Conservation (phyloP, 1,139 yeast genomes). For the Yamadazyma sp. region DNA sequence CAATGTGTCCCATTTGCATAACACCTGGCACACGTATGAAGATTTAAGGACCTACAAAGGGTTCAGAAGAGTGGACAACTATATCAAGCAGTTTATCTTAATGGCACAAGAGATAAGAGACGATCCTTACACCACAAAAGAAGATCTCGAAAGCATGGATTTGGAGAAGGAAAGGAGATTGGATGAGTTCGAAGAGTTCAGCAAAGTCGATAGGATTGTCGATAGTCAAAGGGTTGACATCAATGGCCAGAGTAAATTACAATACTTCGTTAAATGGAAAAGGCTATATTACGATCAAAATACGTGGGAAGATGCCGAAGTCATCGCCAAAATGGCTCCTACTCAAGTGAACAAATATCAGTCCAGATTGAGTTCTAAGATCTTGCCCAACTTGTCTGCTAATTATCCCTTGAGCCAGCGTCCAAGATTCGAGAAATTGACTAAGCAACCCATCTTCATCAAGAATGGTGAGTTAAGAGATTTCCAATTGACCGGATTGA, state of each 20-base stretch:
- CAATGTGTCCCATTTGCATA: constrained; percentile 85
- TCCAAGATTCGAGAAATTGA: constrained; percentile 86
- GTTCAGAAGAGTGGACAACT: constrained; percentile 83
- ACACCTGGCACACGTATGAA: constrained; percentile 85
- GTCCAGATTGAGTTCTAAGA: constrained; percentile 76
- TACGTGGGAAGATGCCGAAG: constrained; percentile 94
- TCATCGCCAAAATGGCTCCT: constrained; percentile 82
- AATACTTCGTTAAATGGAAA: constrained; percentile 91
- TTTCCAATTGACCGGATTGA: constrained; percentile 95
- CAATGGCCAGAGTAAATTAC: constrained; percentile 65
- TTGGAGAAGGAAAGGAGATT: constrained; percentile 81
- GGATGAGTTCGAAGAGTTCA: constrained; percentile 82
- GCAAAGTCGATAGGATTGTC: constrained; percentile 85
- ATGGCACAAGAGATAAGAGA: constrained; percentile 72
- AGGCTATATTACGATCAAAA: constrained; percentile 92
- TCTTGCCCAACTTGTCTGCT: constrained; percentile 79
- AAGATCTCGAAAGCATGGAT: constrained; percentile 91
- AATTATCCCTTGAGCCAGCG: constrained; percentile 69
- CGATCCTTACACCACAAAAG: constrained; percentile 81
- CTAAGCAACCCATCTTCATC: constrained; percentile 83
- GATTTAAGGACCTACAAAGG: constrained; percentile 65
- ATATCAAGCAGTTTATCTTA: constrained; percentile 73
- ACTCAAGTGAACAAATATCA: constrained; percentile 82
- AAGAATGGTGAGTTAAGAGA: constrained; percentile 93
- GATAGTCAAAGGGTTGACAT: constrained; percentile 77